A percentile compares a stretch with the other conserved stretches of the same genome.
Evolutionary conservation across 2,329 filamentous ascomycete genomes (phyloP).

Genomic region (Aureobasidium vineae): DNA sequence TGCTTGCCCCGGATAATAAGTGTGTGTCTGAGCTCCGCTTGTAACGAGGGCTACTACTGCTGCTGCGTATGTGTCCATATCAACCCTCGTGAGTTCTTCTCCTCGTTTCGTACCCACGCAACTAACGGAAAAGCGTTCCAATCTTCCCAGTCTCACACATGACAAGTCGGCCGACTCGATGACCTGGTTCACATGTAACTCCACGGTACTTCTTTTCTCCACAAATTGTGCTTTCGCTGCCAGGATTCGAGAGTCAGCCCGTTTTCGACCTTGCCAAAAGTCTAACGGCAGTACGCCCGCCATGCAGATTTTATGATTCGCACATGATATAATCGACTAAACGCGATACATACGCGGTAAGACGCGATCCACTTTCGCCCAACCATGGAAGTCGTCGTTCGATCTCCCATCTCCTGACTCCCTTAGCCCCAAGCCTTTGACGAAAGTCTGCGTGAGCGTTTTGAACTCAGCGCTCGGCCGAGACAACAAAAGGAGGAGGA

Average conservation of each 20-base stretch:
- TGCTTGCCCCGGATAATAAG: slow-evolving; percentile 5
- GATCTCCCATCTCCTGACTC: slow-evolving; percentile 11
- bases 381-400: neutral
- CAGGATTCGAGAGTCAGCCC: neutral
- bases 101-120: slow-evolving; percentile 10
- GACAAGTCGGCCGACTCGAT: neutral
- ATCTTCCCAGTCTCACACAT: neutral
- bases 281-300: slow-evolving; percentile 10
- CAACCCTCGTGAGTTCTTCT: neutral
- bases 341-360: slow-evolving; percentile 18
- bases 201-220: neutral
- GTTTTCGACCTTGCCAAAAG: neutral
- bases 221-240: neutral
- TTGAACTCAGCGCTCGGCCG: neutral
- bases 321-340: neutral
- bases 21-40: slow-evolving; percentile 6
- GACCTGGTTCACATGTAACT: slow-evolving; percentile 2
- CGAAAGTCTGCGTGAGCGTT: slow-evolving; percentile 2
- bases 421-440: neutral
- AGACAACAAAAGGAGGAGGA: neutral
- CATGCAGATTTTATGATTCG: slow-evolving; percentile 18
- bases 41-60: neutral
- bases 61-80: neutral
- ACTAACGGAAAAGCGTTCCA: slow-evolving; percentile 14
- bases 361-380: slow-evolving; percentile 18